Conservation (phyloP, 208 protist genomes). For the Leishmania major region DNA sequence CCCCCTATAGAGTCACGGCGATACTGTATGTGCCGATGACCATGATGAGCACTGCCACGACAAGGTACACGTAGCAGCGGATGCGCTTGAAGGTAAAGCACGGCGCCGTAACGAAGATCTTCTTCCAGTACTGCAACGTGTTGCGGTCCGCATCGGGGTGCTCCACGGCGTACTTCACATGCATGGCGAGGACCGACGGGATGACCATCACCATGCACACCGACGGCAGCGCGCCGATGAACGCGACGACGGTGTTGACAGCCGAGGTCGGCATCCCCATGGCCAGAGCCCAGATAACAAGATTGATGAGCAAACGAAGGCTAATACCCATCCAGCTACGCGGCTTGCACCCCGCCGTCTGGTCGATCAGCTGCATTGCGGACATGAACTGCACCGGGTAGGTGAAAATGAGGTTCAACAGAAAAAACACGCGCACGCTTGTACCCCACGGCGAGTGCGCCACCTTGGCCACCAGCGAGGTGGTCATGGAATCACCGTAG, state of each 20-base stretch:
- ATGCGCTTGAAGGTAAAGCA: constrained; percentile 44
- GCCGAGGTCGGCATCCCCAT: constrained; percentile 57
- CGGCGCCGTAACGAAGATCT: constrained; percentile 37
- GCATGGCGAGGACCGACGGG: constrained; percentile 49
- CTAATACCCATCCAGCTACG: constrained; percentile 54
- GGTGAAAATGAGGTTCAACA: constrained; percentile 66
- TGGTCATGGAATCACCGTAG: constrained; percentile 45
- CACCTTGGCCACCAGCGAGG: constrained; percentile 48
- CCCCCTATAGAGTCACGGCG: constrained; percentile 7
- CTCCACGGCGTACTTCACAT: constrained; percentile 49
- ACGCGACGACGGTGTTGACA: constrained; percentile 71
- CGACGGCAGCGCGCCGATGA: constrained; percentile 75
- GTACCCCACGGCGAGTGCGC: constrained; percentile 51
- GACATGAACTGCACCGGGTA: constrained; percentile 84
- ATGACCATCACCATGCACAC: constrained; percentile 77
- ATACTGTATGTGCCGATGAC: constrained; percentile 73
- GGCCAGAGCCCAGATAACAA: constrained; percentile 65
- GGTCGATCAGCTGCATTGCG: constrained; percentile 76
- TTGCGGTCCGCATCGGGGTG: constrained; percentile 57
- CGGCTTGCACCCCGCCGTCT: constrained; percentile 47
- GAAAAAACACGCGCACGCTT: constrained; percentile 45
- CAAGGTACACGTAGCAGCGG: constrained; percentile 53
- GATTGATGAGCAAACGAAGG: constrained; percentile 59
- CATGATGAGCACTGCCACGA: constrained; percentile 70
- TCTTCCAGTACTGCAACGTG: constrained; percentile 58